Evolutionary conservation across 805 yeast genomes (phyloP), one percentile per base, ranked within the genome.

Genomic region (Wickerhamiella domercqiae): DNA sequence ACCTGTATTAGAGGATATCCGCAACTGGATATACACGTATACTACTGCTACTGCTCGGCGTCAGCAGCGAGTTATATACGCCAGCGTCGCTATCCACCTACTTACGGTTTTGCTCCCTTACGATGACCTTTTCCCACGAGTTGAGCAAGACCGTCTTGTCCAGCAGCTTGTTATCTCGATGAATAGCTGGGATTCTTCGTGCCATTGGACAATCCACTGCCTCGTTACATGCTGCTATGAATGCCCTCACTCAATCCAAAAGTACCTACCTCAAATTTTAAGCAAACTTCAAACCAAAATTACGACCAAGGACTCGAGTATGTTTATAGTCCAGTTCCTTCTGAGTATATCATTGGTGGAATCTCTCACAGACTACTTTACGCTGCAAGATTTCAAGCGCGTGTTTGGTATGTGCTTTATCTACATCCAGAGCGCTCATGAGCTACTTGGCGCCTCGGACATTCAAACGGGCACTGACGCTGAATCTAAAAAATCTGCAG

Each of bases 371-470:
- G 67, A 81, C 1, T 76, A 76, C 48, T 77, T 82, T 51, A 78
- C 80, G 3, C 65, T 67, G 15, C 90, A 79, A 35, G 94, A 83
- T 47, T 78, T 67, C 53, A 77, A 75, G 48, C 64, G 84, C 34
- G 81, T 82, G 2, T 80, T 83, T 60, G 94, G 80, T 2, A 78
- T 83, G 52, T 77, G 84, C 1, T 79, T 83, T 60, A 75, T 76
- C 47, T 77, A 75, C 47, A 77, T 82, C 38, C 81, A 79, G 50
- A 75, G 74, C 50, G 71, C 82, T 2, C 63, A 68, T 36, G 84
- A 78, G 46, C 45, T 26, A 21, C 38, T 50, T 9, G 16, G 7
- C 7, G 32, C 32, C 17, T 9, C 32, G 11, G 32, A 14, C 7
- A 15, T 14, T 7, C 11, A 7, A 11, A 7, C 32, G 7, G 26